Conservation (phyloP, 1,139 yeast species). For the Candida sojae region DNA sequence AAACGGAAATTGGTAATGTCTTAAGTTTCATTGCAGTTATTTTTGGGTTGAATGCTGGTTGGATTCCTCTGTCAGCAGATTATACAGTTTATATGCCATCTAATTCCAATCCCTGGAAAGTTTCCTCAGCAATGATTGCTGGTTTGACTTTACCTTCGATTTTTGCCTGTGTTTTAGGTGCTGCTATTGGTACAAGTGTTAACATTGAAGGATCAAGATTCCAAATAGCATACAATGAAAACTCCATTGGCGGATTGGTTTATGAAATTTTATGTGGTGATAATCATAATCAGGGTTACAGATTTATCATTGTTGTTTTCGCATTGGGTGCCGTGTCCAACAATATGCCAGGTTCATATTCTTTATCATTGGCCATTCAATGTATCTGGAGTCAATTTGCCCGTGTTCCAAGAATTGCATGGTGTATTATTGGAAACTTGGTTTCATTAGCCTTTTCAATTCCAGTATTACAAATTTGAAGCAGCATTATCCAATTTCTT, state of each 20-base stretch:
- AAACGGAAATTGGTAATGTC: slow-evolving; percentile 36
- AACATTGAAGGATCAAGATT: slow-evolving; percentile 18
- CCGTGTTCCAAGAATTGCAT: slow-evolving; percentile 28
- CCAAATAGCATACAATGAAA: slow-evolving; percentile 19
- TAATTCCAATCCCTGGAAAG: slow-evolving; percentile 25
- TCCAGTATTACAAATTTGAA: slow-evolving; percentile 32
- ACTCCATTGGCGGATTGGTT: slow-evolving; percentile 33
- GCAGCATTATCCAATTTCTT: slow-evolving; percentile 31
- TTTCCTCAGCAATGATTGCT: slow-evolving; percentile 25
- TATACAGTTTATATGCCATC: slow-evolving; percentile 31
- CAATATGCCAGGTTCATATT: slow-evolving; percentile 32
- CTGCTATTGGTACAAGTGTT: slow-evolving; percentile 27
- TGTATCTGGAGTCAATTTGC: slow-evolving; percentile 31
- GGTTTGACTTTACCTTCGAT: slow-evolving; percentile 30
- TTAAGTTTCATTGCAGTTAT: slow-evolving; percentile 26
- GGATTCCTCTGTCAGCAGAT: slow-evolving; percentile 34
- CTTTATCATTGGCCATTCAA: slow-evolving; percentile 29
- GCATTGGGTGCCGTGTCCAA: slow-evolving; percentile 31
- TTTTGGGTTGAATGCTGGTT: slow-evolving; percentile 34
- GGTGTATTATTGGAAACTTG: slow-evolving; percentile 32
- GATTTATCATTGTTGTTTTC: slow-evolving; percentile 31
- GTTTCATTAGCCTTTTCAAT: slow-evolving; percentile 30
- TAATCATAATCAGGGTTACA: slow-evolving; percentile 31
- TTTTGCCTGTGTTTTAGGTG: slow-evolving; percentile 29
- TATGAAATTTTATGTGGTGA: slow-evolving; percentile 28